phyloP scores from a whole-genome alignment of 2,329 filamentous ascomycete species.

The Paracorniculantispora psalliotae region DNA sequence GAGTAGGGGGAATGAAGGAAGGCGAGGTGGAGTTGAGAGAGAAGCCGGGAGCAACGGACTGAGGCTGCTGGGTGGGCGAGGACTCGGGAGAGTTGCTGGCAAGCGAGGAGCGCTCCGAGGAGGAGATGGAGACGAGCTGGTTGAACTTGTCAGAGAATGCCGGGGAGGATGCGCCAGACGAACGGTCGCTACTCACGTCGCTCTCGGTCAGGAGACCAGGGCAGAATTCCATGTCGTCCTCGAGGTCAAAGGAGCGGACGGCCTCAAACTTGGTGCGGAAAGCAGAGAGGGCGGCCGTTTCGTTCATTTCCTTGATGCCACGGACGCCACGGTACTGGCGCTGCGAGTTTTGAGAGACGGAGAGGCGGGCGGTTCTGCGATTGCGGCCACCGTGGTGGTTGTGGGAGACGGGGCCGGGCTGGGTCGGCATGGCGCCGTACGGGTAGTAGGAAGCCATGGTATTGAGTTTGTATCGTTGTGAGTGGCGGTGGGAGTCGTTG shows the following conservation, averaged over 20 bases:
- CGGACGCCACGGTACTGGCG: conserved; percentile 82
- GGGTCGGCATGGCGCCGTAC: conserved; percentile 55
- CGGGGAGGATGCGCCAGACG: conserved; percentile 16
- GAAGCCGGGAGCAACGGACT: conserved; percentile 72
- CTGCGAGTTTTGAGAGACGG: conserved; percentile 75
- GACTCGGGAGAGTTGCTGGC: conserved; percentile 91
- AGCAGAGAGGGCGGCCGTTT: conserved; percentile 67
- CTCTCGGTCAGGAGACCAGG: conserved; percentile 86
- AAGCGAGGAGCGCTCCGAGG: conserved; percentile 90
- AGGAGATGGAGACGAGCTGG: conserved; percentile 87
- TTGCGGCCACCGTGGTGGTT: conserved; percentile 80
- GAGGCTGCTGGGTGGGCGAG: conserved; percentile 84
- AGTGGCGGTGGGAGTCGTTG: conserved; percentile 11
- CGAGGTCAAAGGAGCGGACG: conserved; percentile 87
- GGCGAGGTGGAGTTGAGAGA: conserved; percentile 65
- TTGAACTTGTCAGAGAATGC: conserved; percentile 30
- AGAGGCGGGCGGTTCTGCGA: conserved; percentile 75
- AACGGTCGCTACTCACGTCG: conserved; percentile 62
- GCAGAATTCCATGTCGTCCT: conserved; percentile 95
- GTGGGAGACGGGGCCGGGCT: conserved; percentile 50
- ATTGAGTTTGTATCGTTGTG: conserved; percentile 23
- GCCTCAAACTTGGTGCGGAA: conserved; percentile 89
- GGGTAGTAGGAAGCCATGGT: conserved; percentile 61
- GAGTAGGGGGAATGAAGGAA: conserved; percentile 59
- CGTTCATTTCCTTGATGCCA: conserved; percentile 79